Base-by-base conservation (phyloP, 768 basidiomycete genomes). In the Tremella mesenterica region DNA sequence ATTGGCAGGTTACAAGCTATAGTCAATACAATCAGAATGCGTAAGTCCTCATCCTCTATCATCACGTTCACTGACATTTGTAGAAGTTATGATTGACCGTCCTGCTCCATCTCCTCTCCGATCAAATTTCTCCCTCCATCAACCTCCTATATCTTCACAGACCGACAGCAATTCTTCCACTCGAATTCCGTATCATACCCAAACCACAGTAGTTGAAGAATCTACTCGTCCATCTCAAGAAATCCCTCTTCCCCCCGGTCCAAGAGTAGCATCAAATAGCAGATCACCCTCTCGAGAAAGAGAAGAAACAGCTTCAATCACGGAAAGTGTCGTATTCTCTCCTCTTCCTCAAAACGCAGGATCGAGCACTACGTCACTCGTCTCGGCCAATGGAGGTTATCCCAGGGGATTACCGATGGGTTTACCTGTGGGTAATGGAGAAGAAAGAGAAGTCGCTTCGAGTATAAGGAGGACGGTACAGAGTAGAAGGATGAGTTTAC, bases 61-160 rank as follows among this genome's bases (percentile, higher is more conserved):
- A 33, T 48, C n/a, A 38, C 28, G 21, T 26, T 4, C 23, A 27
- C 21, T 16, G 14, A 16, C 14, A 48, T 16, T 7, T 18, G 7
- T 28, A 66, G 65, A 67, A 53, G 62, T 63, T 7, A 67, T 67
- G 65, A 59, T 57, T 44, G 59, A 61, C 25, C 59, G 60, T 36
- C 58, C 58, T 8, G 46, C 52, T 38, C 48, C 52, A 9, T 12
- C 39, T 20, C 28, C 31, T 25, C 38, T 43, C 14, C 20, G 26
- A 6, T 44, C 41, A 3, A 45, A 31, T 25, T 51, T 34, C n/a
- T 30, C 38, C n/a, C 33, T 39, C 36, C 44, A 27, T n/a, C 20
- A 31, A 5, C 49, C 31, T 12, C 14, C 34, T 31, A 6, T 27
- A 27, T 12, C 45, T 6, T 14, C 25, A 26, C 20, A 3, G 3